These are phyloP conservation scores for Aspergillus fumigatiaffinis DNA, from an alignment of 2,329 filamentous ascomycete genomes.

Conservation along the genomic window DNA sequence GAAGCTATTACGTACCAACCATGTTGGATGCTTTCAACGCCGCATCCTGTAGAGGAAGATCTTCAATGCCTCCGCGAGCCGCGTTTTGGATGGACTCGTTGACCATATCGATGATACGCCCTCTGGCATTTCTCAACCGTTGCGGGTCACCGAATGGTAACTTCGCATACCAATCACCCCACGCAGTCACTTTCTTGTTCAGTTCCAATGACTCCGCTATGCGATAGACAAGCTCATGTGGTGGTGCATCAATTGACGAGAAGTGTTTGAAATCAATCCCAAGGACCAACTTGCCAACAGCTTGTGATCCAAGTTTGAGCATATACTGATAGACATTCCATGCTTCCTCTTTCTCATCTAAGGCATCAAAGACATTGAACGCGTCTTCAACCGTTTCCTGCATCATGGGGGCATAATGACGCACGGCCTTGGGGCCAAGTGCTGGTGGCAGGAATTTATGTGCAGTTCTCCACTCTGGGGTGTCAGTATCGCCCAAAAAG, in stretches of 20 bases:
- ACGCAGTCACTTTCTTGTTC: conserved; percentile 56
- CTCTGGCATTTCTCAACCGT: conserved; percentile 28
- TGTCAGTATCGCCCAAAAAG: conserved; percentile 33
- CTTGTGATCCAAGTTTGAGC: conserved; percentile 45
- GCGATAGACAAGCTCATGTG: conserved; percentile 49
- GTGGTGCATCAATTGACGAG: conserved; percentile 39
- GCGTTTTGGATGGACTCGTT: conserved; percentile 19
- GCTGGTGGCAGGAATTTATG: conserved; percentile 62
- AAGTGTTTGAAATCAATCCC: conserved; percentile 47
- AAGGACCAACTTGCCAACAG: conserved; percentile 44
- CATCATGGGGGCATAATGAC: conserved; percentile 59
- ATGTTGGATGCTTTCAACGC: conserved; percentile 38
- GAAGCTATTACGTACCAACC: conserved; percentile 39
- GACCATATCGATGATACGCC: conserved; percentile 18
- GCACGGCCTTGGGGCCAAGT: conserved; percentile 56
- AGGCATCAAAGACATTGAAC: conserved; percentile 45
- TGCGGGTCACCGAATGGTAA: conserved; percentile 57
- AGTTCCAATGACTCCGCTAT: conserved; percentile 52
- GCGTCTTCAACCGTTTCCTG: conserved; percentile 51
- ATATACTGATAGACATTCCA: conserved; percentile 51
- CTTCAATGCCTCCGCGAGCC: conserved; percentile 19
- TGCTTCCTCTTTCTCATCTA: conserved; percentile 46
- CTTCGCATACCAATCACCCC: conserved; percentile 53
- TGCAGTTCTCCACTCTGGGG: conserved; percentile 35
- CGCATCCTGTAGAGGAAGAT: conserved; percentile 40